These are phyloP conservation scores for Nemania bipapillata DNA, from an alignment of 2,329 filamentous ascomycete genomes.

Conservation along the genomic window DNA sequence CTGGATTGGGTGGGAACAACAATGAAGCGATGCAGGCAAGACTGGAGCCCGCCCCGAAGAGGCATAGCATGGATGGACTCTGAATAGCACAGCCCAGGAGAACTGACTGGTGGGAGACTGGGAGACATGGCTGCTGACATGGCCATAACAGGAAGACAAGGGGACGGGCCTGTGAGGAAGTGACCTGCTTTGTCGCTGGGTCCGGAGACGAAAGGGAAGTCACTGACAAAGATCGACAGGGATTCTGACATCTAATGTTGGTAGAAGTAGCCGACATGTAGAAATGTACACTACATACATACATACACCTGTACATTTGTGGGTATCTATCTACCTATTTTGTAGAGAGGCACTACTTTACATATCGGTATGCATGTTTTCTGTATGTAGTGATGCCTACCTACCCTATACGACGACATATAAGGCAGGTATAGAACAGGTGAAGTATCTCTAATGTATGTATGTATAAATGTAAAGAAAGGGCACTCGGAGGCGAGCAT, in stretches of 20 bases:
- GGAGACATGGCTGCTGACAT: constrained; percentile 8
- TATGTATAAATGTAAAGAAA: constrained; percentile 1
- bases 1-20: constrained; percentile 49
- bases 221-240: constrained; percentile 31
- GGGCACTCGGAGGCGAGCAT: constrained; percentile 25
- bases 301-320: no score
- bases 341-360: background rate
- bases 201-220: constrained; percentile 15
- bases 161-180: constrained; percentile 9
- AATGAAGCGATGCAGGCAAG: constrained; percentile 49
- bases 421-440: constrained; percentile 6
- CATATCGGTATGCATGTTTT: no score
- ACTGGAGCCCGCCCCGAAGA: constrained; percentile 36
- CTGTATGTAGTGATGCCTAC: no score
- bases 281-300: background rate
- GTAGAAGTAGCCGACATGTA: background rate
- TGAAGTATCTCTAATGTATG: background rate
- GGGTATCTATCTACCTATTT: no score
- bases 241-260: constrained; percentile 21
- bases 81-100: constrained; percentile 30
- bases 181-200: constrained; percentile 32
- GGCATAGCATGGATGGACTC: constrained; percentile 43
- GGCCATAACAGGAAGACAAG: constrained; percentile 32
- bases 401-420: no score
- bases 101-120: background rate